These are phyloP conservation scores for Thelonectria olida DNA, from an alignment of 2,329 filamentous ascomycete species.

Conservation along the genomic window DNA sequence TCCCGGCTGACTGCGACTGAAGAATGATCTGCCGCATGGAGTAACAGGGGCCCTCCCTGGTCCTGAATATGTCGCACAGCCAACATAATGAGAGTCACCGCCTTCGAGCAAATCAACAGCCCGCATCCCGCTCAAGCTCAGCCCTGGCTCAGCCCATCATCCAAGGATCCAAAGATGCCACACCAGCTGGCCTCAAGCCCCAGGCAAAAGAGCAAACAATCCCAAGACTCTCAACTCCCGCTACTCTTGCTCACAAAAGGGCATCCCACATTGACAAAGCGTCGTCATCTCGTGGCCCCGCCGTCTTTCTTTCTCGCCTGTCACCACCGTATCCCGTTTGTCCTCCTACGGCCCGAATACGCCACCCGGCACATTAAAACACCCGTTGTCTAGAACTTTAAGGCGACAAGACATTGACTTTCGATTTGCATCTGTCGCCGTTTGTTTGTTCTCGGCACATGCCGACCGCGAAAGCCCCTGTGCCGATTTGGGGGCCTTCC, in stretches of 20 bases:
- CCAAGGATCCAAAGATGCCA: background rate
- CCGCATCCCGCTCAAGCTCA: constrained; percentile 1
- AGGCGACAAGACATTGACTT: background rate
- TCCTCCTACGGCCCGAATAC: constrained; percentile 24
- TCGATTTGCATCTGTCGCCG: background rate
- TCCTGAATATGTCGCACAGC: background rate
- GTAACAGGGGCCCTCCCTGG: background rate
- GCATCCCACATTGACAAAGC: too few species aligned
- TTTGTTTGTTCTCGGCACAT: background rate
- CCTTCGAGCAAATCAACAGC: constrained; percentile 11
- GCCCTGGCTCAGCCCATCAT: constrained; percentile 13
- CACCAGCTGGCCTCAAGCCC: background rate
- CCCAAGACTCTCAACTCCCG: background rate
- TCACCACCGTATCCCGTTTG: constrained; percentile 14
- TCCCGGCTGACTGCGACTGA: background rate
- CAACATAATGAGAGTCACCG: background rate
- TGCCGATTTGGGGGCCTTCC: background rate
- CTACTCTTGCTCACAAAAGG: background rate
- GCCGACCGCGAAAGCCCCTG: background rate
- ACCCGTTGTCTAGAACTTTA: background rate
- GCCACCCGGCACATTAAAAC: constrained; percentile 9
- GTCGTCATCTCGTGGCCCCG: constrained; percentile 15
- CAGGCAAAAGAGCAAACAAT: constrained; percentile 6
- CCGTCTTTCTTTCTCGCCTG: background rate
- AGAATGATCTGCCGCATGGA: background rate